A percentile compares a stretch with the other conserved stretches of the same genome.
Conservation (phyloP, 345 rosid species). For the Populus tremula region DNA sequence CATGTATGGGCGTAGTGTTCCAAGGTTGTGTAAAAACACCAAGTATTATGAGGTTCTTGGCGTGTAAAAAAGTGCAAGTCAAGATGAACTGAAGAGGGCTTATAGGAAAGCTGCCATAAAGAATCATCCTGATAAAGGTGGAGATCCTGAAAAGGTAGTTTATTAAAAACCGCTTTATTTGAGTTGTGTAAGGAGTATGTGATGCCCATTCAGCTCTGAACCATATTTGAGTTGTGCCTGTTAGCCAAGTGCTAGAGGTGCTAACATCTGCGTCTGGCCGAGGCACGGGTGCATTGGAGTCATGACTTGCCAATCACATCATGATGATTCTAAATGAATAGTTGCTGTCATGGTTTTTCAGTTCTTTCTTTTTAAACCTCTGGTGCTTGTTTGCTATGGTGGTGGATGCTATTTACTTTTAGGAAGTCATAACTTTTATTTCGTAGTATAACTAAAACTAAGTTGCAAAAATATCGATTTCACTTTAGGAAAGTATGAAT, state of each 20-base stretch:
- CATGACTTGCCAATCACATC: neutral
- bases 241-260: neutral
- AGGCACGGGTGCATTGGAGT: neutral
- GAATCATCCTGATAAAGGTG: slow-evolving; percentile 71
- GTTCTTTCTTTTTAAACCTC: neutral
- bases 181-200: too few species aligned
- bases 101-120: slow-evolving; percentile 55
- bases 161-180: neutral
- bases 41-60: slow-evolving; percentile 49
- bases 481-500: neutral
- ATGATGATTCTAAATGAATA: neutral
- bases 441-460: neutral
- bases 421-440: neutral
- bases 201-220: neutral
- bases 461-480: neutral
- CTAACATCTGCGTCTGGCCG: neutral
- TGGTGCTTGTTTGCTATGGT: neutral
- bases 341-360: neutral
- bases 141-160: slow-evolving; percentile 61
- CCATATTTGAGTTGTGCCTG: neutral
- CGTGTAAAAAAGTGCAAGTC: slow-evolving; percentile 42
- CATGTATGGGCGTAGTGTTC: slow-evolving; percentile 56
- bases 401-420: neutral
- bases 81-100: slow-evolving; percentile 61
- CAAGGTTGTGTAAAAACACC: slow-evolving; percentile 33